Evolutionary conservation across 495 filamentous ascomycete genomes (phyloP), one percentile per base, ranked within the genome.

Genomic region (Clavariopsis aquatica): DNA sequence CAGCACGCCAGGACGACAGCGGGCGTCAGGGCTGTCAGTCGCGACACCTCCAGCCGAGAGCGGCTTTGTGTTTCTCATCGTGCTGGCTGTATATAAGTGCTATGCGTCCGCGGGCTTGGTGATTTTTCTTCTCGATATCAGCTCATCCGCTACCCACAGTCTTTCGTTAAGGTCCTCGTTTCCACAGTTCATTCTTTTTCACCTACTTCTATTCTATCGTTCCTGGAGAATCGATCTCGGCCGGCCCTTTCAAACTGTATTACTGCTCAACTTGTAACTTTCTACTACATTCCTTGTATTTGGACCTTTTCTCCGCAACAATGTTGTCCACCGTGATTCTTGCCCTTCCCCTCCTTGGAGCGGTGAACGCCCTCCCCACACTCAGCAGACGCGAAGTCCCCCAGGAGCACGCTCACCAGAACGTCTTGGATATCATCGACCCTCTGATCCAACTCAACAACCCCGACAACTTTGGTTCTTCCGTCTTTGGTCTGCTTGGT

Each of bases 401-500:
- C 68, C 82, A 66, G 70, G 86, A 88, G 72, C 84, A 88, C 72
- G 85, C 84, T 5, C 86, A 89, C 77, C 72, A 85, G 68, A 76
- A 77, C 57, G 79, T 83, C 72, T 70, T 87, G 15, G 72, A 70
- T 23, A 74, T 73, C 51, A 74, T 81, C 65, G 74, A 81, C 26
- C 60, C 62, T 12, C 73, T 76, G 57, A 77, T 88, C 56, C 69
- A 79, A 55, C 66, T 83, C 57, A 79, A 88, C 76, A 88, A 89
- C 76, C 85, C 86, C 19, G 80, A 81, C 57, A 70, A 80, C 46
- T 84, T 88, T 68, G 52, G 68, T 19, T 84, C 86, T 68, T 74
- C 84, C 41, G 81, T 88, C 64, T 89, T 89, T 67, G 83, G 80
- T 57, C 83, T 88, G 8, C 80, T 88, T 24, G 86, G 86, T 60